Evolutionary conservation across 2,329 filamentous ascomycete genomes (phyloP), one percentile per base, ranked within the genome.

Genomic region (Aureobasidium pullulans): DNA sequence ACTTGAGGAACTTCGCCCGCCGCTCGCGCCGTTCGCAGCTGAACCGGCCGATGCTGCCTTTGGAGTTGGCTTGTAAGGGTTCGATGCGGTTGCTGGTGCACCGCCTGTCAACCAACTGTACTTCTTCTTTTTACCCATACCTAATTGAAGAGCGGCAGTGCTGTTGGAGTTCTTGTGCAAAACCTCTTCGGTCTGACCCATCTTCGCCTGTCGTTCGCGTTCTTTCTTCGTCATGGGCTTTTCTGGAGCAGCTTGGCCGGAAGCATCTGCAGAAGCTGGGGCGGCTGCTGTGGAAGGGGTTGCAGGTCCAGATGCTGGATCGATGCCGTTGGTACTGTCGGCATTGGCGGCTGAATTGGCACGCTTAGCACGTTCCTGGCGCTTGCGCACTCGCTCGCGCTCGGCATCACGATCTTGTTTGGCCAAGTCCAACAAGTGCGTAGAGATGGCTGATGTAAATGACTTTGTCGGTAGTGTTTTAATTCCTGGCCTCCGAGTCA

Each of bases 151-250:
- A 63, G 84, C 85, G 58, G 89, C 89, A 0, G 92, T 96, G 59
- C 85, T 81, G 70, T 96, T 96, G 29, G 93, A 90, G 63, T 87
- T 88, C 23, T 86, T 84, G 64, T 93, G 90, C 64, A 87, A 88
- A 61, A 86, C 86, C 16, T 87, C 87, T 68, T 95, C 90, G 0
- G 85, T 88, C 23, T 86, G 82, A 66, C 59, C 78, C 61, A 89
- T 85, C 39, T 90, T 86, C n/a, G 85, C 83, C 65, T 87, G 81
- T 64, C 86, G 88, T 72, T 87, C 90, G 69, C 87, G 80, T 71
- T 96, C 91, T 75, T 96, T 96, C 79, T 96, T 96, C 4, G 87
- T 88, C 54, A 89, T 80, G 3, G 84, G 80, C 71, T 91, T 93
- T 64, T 76, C 83, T 79, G 29, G 81, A 67, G 64, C 84, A n/a